These are phyloP conservation scores for Nosema granulosis DNA, from an alignment of 371 early-diverging fungal species.

Conservation along the genomic window DNA sequence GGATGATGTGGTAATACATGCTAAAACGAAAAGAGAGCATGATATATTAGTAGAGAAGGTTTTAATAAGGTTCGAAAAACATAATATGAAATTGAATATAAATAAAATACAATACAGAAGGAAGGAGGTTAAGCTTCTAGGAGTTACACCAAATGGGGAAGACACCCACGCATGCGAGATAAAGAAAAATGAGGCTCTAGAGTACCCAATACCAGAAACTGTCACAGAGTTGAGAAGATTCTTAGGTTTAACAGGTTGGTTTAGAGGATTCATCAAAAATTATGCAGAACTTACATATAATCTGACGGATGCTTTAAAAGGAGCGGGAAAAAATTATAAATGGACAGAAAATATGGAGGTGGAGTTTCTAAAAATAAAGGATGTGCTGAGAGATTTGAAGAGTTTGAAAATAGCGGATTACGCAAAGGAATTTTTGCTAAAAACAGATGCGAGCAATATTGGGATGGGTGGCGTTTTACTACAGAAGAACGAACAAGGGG, in stretches of 20 bases:
- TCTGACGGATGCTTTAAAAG: constrained; percentile 16
- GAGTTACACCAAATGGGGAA: constrained; percentile 11
- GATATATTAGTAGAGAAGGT: constrained; percentile 1
- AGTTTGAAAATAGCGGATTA: constrained; percentile 28
- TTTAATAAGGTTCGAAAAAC: background rate
- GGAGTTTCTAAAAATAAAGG: background rate
- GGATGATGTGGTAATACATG: constrained; percentile 47
- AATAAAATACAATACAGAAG: constrained; percentile 23
- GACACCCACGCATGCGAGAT: constrained; percentile 2
- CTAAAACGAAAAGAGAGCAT: constrained; percentile 22
- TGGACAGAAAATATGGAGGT: constrained; percentile 21
- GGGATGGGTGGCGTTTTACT: constrained; percentile 47
- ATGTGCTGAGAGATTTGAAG: background rate
- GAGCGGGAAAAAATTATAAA: constrained; percentile 2
- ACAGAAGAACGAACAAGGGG: constrained; percentile 32
- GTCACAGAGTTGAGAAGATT: background rate
- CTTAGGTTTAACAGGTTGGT: constrained; percentile 2
- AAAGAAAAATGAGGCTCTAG: constrained; percentile 27
- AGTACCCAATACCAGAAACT: constrained; percentile 1
- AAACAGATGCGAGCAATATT: constrained; percentile 49
- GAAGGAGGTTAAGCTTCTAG: constrained; percentile 38
- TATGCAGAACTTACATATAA: constrained; percentile 12
- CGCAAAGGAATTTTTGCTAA: constrained; percentile 33
- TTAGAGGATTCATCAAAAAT: constrained; percentile 10
- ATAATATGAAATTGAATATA: constrained; percentile 33